Evolutionary conservation across 2,329 filamentous ascomycete species (phyloP).

Genomic region (Periconia sp.): DNA sequence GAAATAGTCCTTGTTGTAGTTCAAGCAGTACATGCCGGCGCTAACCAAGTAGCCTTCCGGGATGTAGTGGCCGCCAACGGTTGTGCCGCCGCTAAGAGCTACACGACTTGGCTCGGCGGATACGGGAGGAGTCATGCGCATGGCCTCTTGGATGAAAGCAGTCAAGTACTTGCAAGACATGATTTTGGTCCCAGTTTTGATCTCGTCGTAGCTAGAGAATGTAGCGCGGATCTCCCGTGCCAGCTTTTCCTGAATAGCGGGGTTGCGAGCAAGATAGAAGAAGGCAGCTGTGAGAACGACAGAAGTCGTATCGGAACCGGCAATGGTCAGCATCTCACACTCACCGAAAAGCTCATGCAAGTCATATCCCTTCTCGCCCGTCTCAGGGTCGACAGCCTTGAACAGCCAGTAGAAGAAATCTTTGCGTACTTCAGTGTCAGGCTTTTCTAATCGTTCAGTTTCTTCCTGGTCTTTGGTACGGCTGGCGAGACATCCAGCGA

Average conservation of each 20-base stretch:
- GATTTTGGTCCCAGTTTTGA: constrained; percentile 17
- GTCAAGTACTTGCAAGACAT: constrained; percentile 22
- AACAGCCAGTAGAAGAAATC: constrained; percentile 49
- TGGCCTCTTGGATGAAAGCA: constrained; percentile 22
- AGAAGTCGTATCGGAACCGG: constrained; percentile 26
- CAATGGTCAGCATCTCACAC: constrained; percentile 23
- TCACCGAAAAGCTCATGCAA: constrained; percentile 42
- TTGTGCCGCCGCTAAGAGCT: constrained; percentile 22
- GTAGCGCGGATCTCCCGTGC: constrained; percentile 18
- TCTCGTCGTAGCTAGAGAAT: constrained; percentile 21
- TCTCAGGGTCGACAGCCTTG: constrained; percentile 45
- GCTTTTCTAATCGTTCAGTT: constrained; percentile 17
- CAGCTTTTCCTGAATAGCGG: constrained; percentile 16
- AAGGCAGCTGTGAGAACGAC: constrained; percentile 19
- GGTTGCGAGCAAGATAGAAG: constrained; percentile 23
- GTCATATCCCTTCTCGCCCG: constrained; percentile 35
- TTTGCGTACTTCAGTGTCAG: constrained; percentile 26
- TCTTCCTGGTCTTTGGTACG: constrained; percentile 6
- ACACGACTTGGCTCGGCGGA: constrained; percentile 20
- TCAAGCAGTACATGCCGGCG: constrained; percentile 17
- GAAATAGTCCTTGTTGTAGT: constrained; percentile 17
- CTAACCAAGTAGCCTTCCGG: constrained; percentile 18
- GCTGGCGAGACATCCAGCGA: constrained; percentile 16
- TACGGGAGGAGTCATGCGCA: constrained; percentile 25
- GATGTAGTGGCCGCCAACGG: constrained; percentile 19